Percentiles rank a stretch among this genome's conserved stretches.
Evolutionary conservation across 176 grass and related monocot genomes (phyloP).

Genomic region (Eleusine indica): DNA sequence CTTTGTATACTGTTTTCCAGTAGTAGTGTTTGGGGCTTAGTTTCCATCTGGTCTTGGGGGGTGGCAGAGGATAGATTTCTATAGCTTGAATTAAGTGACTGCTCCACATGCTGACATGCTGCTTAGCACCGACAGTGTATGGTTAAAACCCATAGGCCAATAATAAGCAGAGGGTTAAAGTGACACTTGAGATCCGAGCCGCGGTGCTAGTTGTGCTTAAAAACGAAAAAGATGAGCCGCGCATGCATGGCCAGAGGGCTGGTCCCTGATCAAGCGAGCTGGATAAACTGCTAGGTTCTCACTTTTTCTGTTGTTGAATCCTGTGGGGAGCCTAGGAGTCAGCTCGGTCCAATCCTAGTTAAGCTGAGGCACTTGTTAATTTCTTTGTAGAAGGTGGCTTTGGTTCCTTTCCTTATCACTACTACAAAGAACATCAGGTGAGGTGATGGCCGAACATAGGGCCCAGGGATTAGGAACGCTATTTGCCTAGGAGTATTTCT

Average conservation of each 20-base stretch:
- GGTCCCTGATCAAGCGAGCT: not conserved
- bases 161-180: not conserved
- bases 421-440: not conserved
- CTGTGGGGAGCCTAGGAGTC: not conserved
- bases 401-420: not conserved
- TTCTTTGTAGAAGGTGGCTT: not conserved
- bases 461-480: not conserved
- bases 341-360: not conserved
- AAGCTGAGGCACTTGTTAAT: not conserved
- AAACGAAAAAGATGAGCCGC: not conserved
- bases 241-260: not conserved
- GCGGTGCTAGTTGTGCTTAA: slow-evolving; percentile 6
- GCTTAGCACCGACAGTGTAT: not conserved
- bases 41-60: not conserved
- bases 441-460: not conserved
- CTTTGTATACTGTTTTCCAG: not conserved
- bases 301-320: not conserved
- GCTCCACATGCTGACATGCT: not conserved
- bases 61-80: not conserved
- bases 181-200: slow-evolving; percentile 8
- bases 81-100: not conserved
- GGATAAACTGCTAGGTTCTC: not conserved
- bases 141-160: not conserved
- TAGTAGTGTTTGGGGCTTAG: not conserved
- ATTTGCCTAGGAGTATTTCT: not conserved